These are phyloP conservation scores for Calonectria ilicicola DNA, from an alignment of 2,329 filamentous ascomycete species.

Conservation along the genomic window DNA sequence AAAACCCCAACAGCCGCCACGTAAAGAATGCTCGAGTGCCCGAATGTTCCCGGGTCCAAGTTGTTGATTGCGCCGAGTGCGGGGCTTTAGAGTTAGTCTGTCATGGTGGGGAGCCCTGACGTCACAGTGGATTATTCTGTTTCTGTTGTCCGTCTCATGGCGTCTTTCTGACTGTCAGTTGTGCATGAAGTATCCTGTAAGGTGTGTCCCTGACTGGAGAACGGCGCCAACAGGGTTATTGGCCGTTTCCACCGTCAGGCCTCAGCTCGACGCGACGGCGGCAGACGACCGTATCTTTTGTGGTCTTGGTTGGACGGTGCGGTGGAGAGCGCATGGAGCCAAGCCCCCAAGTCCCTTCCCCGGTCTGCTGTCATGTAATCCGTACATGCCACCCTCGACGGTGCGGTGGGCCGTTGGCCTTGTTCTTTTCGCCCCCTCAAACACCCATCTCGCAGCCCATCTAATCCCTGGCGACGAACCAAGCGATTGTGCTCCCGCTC, in stretches of 20 bases:
- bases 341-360: not conserved
- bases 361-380: not conserved
- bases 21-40: not conserved
- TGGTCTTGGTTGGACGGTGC: conserved; percentile 13
- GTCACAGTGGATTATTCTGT: conserved; percentile 39
- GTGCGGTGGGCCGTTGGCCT: not conserved
- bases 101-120: conserved; percentile 39
- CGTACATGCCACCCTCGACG: conserved; percentile 15
- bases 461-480: conserved; percentile 15
- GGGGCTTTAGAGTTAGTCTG: conserved; percentile 38
- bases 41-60: conserved; percentile 20
- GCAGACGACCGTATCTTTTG: conserved; percentile 12
- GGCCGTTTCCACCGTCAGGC: conserved; percentile 30
- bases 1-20: not conserved
- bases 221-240: conserved; percentile 8
- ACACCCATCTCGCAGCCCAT: conserved; percentile 8
- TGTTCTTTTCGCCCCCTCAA: not conserved
- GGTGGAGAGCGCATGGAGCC: not conserved
- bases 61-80: conserved; percentile 14
- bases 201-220: conserved; percentile 14
- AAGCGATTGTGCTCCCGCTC: conserved; percentile 9
- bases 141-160: conserved; percentile 2
- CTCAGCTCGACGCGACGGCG: conserved; percentile 12
- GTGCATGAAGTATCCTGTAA: conserved; percentile 5
- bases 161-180: not conserved